Base-by-base conservation (phyloP, 2,329 filamentous ascomycete species). In the Calonectria hongkongensis region DNA sequence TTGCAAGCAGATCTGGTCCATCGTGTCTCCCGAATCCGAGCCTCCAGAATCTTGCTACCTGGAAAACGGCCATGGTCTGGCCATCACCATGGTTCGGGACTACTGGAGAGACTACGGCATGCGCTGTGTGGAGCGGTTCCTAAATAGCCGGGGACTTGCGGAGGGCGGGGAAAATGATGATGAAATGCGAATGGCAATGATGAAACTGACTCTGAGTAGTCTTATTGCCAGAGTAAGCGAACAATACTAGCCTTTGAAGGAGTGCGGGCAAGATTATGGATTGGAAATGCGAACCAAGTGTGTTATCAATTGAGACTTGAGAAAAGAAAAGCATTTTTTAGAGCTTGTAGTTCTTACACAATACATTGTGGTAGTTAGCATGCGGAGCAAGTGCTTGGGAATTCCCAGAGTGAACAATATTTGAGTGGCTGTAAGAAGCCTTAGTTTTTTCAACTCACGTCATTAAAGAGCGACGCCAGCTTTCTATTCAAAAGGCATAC, bases 401-500 rank as follows among this genome's bases (percentile, higher is more conserved):
- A 39, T 13, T 39, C 36, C 13, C 36, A 39, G 36, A 8, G 36
- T 8, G 36, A 39, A 39, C 13, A 8, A 39, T 39, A 39, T 39
- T 39, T 39, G 13, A 39, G 13, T 13, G 36, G 13, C 8, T 13
- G 36, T 39, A 39, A 39, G 8, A 39, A 39, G 21, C 21, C 36
- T 39, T 8, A 64, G 7, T 27, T 64, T 16, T 36, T 12, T 27
- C 7, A 21, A 21, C 1, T 28, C 39, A 7, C 51, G 48, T n/a
- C 45, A 45, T 1, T 36, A 4, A 41, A 10, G 10, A 67, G 58
- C 21, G 30, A 58, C 65, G 3, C 16, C 28, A 13, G 43, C 0
- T 13, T 68, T 68, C 41, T 68, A 30, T 25, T 45, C 45, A 2
- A 62, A 51, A 56, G 47, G 21, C 21, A 21, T 21, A 21, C 21